A percentile compares a stretch with the other conserved stretches of the same genome.
phyloP scores from a whole-genome alignment of 768 basidiomycete species.

The Serendipita sp. region DNA sequence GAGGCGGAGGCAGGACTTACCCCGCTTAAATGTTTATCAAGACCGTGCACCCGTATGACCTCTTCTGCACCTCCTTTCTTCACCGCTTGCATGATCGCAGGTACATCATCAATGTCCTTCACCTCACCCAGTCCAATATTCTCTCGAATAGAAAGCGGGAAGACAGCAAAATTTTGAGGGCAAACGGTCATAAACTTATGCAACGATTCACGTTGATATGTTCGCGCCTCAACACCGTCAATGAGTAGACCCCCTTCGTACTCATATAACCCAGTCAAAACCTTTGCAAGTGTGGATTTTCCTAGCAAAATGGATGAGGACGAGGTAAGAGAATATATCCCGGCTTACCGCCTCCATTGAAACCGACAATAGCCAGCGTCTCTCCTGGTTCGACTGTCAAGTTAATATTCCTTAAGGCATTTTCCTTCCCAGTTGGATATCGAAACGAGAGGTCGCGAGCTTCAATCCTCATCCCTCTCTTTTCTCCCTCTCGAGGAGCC shows the following conservation, averaged over 20 bases:
- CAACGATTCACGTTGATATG: conserved; percentile 48
- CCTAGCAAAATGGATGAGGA: not conserved
- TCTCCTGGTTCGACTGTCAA: conserved; percentile 17
- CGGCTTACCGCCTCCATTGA: not conserved
- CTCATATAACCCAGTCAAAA: not conserved
- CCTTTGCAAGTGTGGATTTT: not conserved
- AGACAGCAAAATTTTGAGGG: conserved; percentile 74
- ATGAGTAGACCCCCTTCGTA: conserved; percentile 47
- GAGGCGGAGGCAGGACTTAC: not conserved
- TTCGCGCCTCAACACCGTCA: conserved; percentile 53
- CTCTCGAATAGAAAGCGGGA: conserved; percentile 51
- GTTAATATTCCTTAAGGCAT: conserved; percentile 17
- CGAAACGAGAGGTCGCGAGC: conserved; percentile 16
- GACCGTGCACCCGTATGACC: not conserved
- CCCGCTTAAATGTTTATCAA: not conserved
- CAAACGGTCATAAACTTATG: conserved; percentile 67
- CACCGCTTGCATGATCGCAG: not conserved
- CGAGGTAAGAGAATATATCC: too few species aligned
- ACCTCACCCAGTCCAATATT: conserved; percentile 78
- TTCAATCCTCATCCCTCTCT: conserved; percentile 18
- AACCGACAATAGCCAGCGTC: conserved; percentile 19
- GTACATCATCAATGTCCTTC: conserved; percentile 30
- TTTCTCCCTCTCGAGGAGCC: not conserved
- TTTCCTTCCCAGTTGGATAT: conserved; percentile 16
- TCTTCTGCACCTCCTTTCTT: not conserved